Evolutionary conservation across 495 filamentous ascomycete species (phyloP).

Genomic region (Penicillium chermesinum): DNA sequence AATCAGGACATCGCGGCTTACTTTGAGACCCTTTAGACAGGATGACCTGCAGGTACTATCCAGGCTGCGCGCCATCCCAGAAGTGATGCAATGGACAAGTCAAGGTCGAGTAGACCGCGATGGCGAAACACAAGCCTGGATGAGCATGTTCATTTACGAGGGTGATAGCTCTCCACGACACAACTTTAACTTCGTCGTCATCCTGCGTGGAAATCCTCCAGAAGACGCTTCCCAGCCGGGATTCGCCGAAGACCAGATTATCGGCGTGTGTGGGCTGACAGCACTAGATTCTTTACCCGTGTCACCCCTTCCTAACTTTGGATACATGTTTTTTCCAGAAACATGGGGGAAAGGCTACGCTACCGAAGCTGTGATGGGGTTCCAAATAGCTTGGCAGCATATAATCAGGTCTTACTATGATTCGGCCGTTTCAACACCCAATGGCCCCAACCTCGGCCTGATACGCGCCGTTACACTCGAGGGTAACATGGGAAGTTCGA

Average conservation of each 20-base stretch:
- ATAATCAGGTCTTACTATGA: background rate
- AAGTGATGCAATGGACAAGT: constrained; percentile 6
- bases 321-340: constrained; percentile 4
- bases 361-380: background rate
- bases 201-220: background rate
- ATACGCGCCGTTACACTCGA: background rate
- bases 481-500: background rate
- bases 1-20: background rate
- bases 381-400: background rate
- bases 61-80: background rate
- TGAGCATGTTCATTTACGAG: background rate
- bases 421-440: background rate
- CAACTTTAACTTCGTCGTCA: constrained; percentile 3
- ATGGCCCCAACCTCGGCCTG: background rate
- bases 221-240: background rate
- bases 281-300: background rate
- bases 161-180: background rate
- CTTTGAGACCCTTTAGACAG: constrained; percentile 1
- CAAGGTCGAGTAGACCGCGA: background rate
- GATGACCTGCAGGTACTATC: background rate
- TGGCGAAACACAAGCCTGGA: background rate
- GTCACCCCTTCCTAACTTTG: background rate
- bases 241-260: background rate
- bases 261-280: constrained; percentile 3
- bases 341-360: constrained; percentile 5